A percentile compares a stretch with the other conserved stretches of the same genome.
Conservation (phyloP, 2,329 filamentous ascomycete genomes). For the Paramyrothecium roridum region DNA sequence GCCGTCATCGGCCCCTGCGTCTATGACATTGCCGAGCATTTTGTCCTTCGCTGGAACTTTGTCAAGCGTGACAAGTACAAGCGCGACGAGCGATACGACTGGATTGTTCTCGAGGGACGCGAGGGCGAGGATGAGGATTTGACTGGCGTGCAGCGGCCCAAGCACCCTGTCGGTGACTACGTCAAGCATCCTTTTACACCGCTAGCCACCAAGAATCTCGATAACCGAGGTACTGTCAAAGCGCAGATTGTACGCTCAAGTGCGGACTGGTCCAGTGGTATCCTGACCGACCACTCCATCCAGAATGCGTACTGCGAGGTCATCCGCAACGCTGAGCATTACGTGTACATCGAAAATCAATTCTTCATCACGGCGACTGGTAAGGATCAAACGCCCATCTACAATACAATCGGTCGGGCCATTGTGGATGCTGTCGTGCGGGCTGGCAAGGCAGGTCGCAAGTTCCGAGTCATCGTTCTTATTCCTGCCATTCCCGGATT, state of each 20-base stretch:
- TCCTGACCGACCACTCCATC: slow-evolving; percentile 79
- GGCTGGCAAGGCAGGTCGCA: slow-evolving; percentile 77
- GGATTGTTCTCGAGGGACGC: slow-evolving; percentile 76
- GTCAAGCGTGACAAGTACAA: slow-evolving; percentile 98
- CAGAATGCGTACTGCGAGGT: slow-evolving; percentile 84
- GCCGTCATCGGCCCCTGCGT: slow-evolving; percentile 85
- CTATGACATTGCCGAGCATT: slow-evolving; percentile 94
- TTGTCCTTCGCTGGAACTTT: slow-evolving; percentile 93
- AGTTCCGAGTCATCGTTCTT: slow-evolving; percentile 86
- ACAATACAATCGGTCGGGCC: slow-evolving; percentile 82
- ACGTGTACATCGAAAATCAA: slow-evolving; percentile 96
- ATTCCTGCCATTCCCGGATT: slow-evolving; percentile 94
- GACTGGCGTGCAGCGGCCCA: slow-evolving; percentile 82
- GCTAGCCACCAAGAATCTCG: slow-evolving; percentile 60
- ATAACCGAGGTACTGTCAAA: slow-evolving; percentile 69
- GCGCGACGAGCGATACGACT: slow-evolving; percentile 77
- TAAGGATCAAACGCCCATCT: slow-evolving; percentile 78
- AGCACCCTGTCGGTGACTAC: slow-evolving; percentile 86
- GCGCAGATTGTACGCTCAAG: slow-evolving; percentile 89
- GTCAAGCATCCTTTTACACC: slow-evolving; percentile 74
- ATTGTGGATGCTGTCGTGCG: slow-evolving; percentile 88
- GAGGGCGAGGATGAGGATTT: slow-evolving; percentile 79
- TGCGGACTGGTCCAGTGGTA: slow-evolving; percentile 90
- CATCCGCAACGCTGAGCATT: slow-evolving; percentile 85
- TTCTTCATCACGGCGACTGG: slow-evolving; percentile 97